phyloP scores from a whole-genome alignment of 2,329 filamentous ascomycete genomes.

The Herpotrichia juniperi region DNA sequence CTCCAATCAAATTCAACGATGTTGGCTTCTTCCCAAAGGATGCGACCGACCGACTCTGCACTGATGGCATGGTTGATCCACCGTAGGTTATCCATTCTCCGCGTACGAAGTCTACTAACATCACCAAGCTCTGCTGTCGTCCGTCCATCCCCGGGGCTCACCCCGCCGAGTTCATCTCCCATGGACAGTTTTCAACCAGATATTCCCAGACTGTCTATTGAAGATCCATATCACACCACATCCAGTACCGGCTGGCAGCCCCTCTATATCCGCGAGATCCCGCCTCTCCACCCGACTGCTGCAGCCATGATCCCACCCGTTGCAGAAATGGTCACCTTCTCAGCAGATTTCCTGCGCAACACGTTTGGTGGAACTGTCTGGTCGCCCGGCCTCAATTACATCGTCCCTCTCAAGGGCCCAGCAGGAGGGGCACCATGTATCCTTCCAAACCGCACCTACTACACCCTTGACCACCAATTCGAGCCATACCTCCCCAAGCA shows the following conservation, averaged over 20 bases:
- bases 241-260: constrained; percentile 42
- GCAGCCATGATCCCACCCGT: constrained; percentile 25
- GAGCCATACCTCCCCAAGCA: constrained; percentile 51
- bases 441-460: constrained; percentile 48
- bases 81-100: neutral
- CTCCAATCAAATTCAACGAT: neutral
- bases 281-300: constrained; percentile 13
- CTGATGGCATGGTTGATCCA: constrained; percentile 28
- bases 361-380: constrained; percentile 46
- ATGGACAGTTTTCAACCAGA: constrained; percentile 11
- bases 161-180: neutral
- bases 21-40: constrained; percentile 4
- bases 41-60: constrained; percentile 16
- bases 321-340: constrained; percentile 41
- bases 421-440: constrained; percentile 18
- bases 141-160: neutral
- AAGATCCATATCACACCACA: constrained; percentile 15
- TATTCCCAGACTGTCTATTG: constrained; percentile 10
- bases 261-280: constrained; percentile 41
- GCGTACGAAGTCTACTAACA: neutral
- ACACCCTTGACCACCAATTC: constrained; percentile 42
- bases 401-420: constrained; percentile 12
- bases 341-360: constrained; percentile 44
- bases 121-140: neutral
- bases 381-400: constrained; percentile 50